Base-by-base conservation (phyloP, 1,284 basidiomycete species). In the Apiotrichum porosum region DNA sequence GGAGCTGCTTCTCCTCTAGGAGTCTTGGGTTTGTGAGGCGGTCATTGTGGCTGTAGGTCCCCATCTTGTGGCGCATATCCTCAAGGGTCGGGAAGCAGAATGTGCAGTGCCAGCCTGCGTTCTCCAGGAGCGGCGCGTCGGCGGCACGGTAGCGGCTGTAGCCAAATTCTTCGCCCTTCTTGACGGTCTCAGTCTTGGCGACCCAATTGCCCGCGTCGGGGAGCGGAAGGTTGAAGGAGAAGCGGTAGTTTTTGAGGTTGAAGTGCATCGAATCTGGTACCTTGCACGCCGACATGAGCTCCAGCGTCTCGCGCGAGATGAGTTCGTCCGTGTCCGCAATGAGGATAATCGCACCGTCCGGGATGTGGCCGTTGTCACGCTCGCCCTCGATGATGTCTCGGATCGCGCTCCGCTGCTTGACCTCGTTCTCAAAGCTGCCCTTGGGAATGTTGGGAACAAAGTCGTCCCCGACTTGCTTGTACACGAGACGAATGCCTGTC, bases 271-370 rank as follows among this genome's bases (percentile, higher is more conserved):
- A 12, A n/a, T 46, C 37, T 13, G 37, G 37, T 17, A 31, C 18
- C 37, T 79, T 76, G 65, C 84, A 86, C n/a, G 73, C 62, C 49
- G 77, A 76, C 34, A 86, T 73, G 1, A 86, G 76, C 18, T 71
- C 58, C 9, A 84, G 64, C 15, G 84, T 81, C 49, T 80, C 76
- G 15, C 72, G 63, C 0, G 80, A 77, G 4, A 83, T 80, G 43
- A 86, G 78, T 67, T 86, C 84, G 66, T 86, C 84, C 13, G 84
- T 73, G 63, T 87, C 84, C 8, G 81, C 79, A 76, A 83, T 81
- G 50, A 85, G 65, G 28, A 86, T 77, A 26, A 85, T 43, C 14
- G 49, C 40, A 6, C 54, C 62, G 1, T 43, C 14, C 1, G 46
- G 26, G 3, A 59, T 37, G n/a, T 8, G 22, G 15, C 44, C 38